Evolutionary conservation across 2,329 filamentous ascomycete species (phyloP), one percentile per base, ranked within the genome.

Genomic region (Pseudogymnoascus sp.): DNA sequence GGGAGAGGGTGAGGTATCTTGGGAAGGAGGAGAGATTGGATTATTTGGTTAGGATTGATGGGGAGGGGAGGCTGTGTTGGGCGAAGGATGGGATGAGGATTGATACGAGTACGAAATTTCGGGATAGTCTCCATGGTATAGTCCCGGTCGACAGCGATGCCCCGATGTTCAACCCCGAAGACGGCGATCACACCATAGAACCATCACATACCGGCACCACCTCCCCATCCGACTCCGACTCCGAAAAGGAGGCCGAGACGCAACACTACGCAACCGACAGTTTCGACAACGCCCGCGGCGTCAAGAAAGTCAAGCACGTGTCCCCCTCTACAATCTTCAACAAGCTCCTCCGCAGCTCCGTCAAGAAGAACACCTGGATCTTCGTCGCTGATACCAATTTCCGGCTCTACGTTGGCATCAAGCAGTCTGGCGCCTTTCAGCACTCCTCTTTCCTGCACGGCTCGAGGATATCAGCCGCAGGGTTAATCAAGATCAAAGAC

Each of bases 321-420:
- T 89, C 84, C 4, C 84, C 88, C 1, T 84, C 87, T 0, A 87
- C 88, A 0, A 81, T 96, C 3, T 83, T 93, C 73, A 91, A 94
- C 73, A 88, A 89, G 66, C 79, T 96, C 5, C 80, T 94, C 14
- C 84, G 90, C 65, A 88, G 90, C 67, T 87, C 89, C 0, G 89
- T 92, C 40, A 89, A 87, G 74, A 91, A 91, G 66, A 92, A 93
- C 70, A 94, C 90, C 4, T 96, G 92, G 92, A 95, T 96, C 67
- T 97, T 96, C 70, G 92, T 92, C 6, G 88, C 89, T 23, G 92
- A 96, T 75, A 93, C 90, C 1, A 88, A 84, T 1, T 94, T 92
- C 73, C 85, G 90, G 0, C 79, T 96, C 0, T 96, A 96, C 73
- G 85, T 96, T 35, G 92, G 92, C 59, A 94, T 96, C 77, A 96